A percentile compares a stretch with the other conserved stretches of the same genome.
phyloP scores from a whole-genome alignment of 2,329 filamentous ascomycete species.

The Monosporascus sp. region DNA sequence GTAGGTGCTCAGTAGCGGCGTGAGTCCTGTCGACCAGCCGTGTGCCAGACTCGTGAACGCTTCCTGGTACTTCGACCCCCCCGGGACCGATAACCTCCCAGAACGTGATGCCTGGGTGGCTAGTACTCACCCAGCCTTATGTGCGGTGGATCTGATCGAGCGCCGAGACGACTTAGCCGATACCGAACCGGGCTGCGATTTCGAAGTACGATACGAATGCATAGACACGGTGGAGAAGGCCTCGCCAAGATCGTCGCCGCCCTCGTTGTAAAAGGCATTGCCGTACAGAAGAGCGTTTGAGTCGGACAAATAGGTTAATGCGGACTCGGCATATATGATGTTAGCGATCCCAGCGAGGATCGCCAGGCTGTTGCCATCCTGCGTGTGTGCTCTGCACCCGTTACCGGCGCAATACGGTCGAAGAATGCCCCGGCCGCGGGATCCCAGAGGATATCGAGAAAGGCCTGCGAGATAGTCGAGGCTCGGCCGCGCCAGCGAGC shows the following conservation, averaged over 20 bases:
- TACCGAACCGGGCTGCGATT: slow-evolving; percentile 42
- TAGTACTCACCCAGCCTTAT: slow-evolving; percentile 45
- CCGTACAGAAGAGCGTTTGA: slow-evolving; percentile 37
- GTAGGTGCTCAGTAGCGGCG: slow-evolving; percentile 40
- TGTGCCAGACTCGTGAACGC: slow-evolving; percentile 45
- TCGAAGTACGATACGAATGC: slow-evolving; percentile 51
- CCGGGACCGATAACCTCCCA: slow-evolving; percentile 47
- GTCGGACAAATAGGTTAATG: slow-evolving; percentile 35
- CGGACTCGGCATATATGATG: slow-evolving; percentile 22
- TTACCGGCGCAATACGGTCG: slow-evolving; percentile 32
- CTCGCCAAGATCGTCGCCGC: slow-evolving; percentile 23
- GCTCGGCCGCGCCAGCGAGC: slow-evolving; percentile 36
- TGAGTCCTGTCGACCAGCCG: slow-evolving; percentile 47
- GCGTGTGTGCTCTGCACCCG: slow-evolving; percentile 36
- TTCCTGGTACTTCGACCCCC: slow-evolving; percentile 39
- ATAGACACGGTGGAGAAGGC: slow-evolving; percentile 43
- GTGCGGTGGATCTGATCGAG: slow-evolving; percentile 41
- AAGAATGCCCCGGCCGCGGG: slow-evolving; percentile 37
- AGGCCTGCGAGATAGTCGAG: slow-evolving; percentile 26
- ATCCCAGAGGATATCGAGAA: slow-evolving; percentile 39
- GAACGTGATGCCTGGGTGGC: slow-evolving; percentile 42
- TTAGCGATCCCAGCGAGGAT: slow-evolving; percentile 35
- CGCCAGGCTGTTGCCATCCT: slow-evolving; percentile 47
- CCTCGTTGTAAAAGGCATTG: slow-evolving; percentile 49
- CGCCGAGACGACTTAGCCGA: slow-evolving; percentile 28